A percentile compares a stretch with the other conserved stretches of the same genome.
These are phyloP conservation scores for Circinella umbellata DNA, from an alignment of 371 early-diverging fungal genomes.

Conservation along the genomic window DNA sequence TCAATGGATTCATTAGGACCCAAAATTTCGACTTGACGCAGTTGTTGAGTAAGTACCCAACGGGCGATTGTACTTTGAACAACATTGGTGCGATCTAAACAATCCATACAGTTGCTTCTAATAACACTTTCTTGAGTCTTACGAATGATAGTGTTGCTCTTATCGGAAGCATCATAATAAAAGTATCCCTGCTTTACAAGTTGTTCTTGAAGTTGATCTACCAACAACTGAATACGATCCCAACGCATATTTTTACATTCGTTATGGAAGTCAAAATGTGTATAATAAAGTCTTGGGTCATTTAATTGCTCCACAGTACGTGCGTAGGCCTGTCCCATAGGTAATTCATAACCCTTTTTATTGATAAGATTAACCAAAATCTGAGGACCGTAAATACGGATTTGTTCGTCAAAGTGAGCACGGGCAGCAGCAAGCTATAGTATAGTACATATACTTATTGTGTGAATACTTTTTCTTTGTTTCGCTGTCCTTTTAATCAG, in stretches of 20 bases:
- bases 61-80: constrained; percentile 93
- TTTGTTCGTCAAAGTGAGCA: constrained; percentile 77
- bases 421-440: constrained; percentile 51
- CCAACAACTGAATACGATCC: constrained; percentile 76
- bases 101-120: constrained; percentile 99
- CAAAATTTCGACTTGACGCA: constrained; percentile 68
- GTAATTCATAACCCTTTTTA: constrained; percentile 86
- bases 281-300: constrained; percentile 72
- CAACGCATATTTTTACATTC: constrained; percentile 94
- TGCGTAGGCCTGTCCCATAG: constrained; percentile 83
- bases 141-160: constrained; percentile 22
- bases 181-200: constrained; percentile 65
- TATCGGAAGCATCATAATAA: constrained; percentile 24
- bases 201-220: constrained; percentile 72
- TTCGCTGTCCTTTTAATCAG: no score
- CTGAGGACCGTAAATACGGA: constrained; percentile 76
- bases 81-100: constrained; percentile 99
- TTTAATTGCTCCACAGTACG: constrained; percentile 63
- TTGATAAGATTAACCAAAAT: constrained; percentile 92
- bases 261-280: constrained; percentile 96
- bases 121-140: constrained; percentile 82
- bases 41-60: constrained; percentile 66
- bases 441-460: no score
- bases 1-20: constrained; percentile 64
- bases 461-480: no score